These are phyloP conservation scores for Dothiorella sarmentorum DNA, from an alignment of 2,329 filamentous ascomycete genomes.

Conservation along the genomic window DNA sequence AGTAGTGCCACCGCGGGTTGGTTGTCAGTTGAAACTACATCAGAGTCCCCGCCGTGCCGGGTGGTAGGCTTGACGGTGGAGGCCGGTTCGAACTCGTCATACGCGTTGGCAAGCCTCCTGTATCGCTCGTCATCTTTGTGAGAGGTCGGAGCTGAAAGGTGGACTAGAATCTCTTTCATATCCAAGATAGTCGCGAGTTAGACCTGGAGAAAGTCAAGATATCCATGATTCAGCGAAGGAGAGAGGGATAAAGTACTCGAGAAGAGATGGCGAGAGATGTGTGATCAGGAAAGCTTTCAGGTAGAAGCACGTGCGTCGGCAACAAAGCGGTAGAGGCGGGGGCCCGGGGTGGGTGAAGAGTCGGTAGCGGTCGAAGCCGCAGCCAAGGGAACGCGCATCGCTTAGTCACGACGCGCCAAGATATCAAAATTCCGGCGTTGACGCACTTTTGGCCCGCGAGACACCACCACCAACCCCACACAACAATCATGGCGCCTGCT, in stretches of 20 bases:
- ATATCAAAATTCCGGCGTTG: constrained; percentile 19
- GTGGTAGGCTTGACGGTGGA: neutral
- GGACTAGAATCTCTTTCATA: constrained; percentile 45
- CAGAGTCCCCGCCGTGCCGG: neutral
- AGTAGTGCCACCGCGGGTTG: neutral
- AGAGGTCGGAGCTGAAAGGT: constrained; percentile 44
- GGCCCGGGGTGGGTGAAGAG: neutral
- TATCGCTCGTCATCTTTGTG: constrained; percentile 42
- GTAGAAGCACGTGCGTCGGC: neutral
- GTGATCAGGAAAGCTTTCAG: neutral
- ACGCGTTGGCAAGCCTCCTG: constrained; percentile 39
- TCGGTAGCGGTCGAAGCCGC: neutral
- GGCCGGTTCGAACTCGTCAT: constrained; percentile 34
- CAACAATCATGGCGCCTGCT: constrained; percentile 42
- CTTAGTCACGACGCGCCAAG: constrained; percentile 18
- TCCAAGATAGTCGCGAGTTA: constrained; percentile 18
- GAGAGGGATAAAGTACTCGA: neutral
- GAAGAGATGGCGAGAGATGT: neutral
- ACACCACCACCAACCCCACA: constrained; percentile 14
- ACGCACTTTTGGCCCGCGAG: constrained; percentile 2
- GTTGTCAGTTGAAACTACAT: neutral
- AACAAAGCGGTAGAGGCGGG: neutral
- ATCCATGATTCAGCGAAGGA: constrained; percentile 1
- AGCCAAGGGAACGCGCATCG: neutral
- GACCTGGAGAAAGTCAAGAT: neutral